Evolutionary conservation across 1,284 basidiomycete species (phyloP), one percentile per base, ranked within the genome.

Genomic region (Puccinia coronata): DNA sequence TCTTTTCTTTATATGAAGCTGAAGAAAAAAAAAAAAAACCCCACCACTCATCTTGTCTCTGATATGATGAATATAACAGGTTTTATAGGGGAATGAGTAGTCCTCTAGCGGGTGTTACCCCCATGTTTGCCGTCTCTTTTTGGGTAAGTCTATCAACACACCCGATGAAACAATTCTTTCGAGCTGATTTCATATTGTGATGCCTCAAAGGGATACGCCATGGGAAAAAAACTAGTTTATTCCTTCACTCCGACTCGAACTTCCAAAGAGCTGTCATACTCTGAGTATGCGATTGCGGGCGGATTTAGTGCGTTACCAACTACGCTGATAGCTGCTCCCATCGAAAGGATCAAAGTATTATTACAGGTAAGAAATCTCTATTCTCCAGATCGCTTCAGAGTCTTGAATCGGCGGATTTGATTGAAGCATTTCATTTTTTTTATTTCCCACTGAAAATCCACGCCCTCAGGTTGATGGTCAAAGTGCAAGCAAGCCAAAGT

Each of bases 101-200:
- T 36, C 97, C 97, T 73, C 88, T 99, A 83, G 88, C 98, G 51
- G 97, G 97, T 77, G 95, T 99, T 43, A 98, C 97, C 1, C 97
- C 97, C 70, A 99, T 99, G 86, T 99, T 99, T 86, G 97, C 97
- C 18, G 89, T 99, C 65, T 98, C 95, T 3, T 99, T 99, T 89
- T 98, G 96, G 95, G 80, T 75, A 3, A 53, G 72, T 57, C n/a
- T 5, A 25, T 69, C 36, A 53, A 16, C 39, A 57, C 18, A 28
- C 43, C 39, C 8, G 1, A 41, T n/a, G n/a, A 39, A 41, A 39
- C 36, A 39, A 28, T 25, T 59, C 43, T 57, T 28, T 53, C 47
- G n/a, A 23, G 43, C 23, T 65, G 36, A 55, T 72, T 28, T 80
- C 47, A 14, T 53, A 34, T 73, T 34, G 16, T 49, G 14, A 67